Base-by-base conservation (phyloP, 2,329 filamentous ascomycete species). In the Aspergillus melleus region DNA sequence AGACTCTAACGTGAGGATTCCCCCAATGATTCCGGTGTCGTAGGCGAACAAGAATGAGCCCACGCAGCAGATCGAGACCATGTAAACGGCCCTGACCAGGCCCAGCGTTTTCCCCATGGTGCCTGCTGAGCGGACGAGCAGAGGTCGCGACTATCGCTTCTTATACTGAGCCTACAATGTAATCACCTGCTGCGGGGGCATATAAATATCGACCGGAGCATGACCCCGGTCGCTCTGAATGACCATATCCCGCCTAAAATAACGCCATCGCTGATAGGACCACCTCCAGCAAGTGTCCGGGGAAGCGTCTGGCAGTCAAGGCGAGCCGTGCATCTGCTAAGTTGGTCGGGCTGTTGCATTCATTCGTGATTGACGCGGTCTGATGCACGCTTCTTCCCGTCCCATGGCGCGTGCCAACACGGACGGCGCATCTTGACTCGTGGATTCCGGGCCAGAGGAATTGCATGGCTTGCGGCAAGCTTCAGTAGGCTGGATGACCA, bases 1-100 rank as follows among this genome's bases (percentile, higher is more conserved):
- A 0, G 77, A 77, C 9, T 70, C 58, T 12, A 82, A 70, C 6
- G 76, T 80, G 36, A 82, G 72, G 14, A 82, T 78, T 44, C 79
- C 79, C 8, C 78, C 79, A 16, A 71, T 67, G 24, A 74, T 72
- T 10, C 72, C 75, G 6, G 71, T 73, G 42, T 74, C 71, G 61
- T 74, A 74, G 11, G 67, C 72, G 55, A 72, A 73, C 6, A 72
- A 58, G 54, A 74, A 74, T 9, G 64, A 63, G 6, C 57, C 57
- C 14, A 54, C 52, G 36, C 57, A 59, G 19, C 51, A 53, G 1
- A 59, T 36, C 4, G 57, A 44, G 14, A 59, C 57, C 46, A 54
- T 59, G 29, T 59, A 59, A 26, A 54, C 47, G 52, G 57, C 57
- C 29, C 57, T 49, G 5, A 55, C 32, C 10, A 50, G 46, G 47